These are phyloP conservation scores for Antitrichia curtipendula DNA, from an alignment of 225 moss, liverwort and hornwort genomes.

Conservation along the genomic window DNA sequence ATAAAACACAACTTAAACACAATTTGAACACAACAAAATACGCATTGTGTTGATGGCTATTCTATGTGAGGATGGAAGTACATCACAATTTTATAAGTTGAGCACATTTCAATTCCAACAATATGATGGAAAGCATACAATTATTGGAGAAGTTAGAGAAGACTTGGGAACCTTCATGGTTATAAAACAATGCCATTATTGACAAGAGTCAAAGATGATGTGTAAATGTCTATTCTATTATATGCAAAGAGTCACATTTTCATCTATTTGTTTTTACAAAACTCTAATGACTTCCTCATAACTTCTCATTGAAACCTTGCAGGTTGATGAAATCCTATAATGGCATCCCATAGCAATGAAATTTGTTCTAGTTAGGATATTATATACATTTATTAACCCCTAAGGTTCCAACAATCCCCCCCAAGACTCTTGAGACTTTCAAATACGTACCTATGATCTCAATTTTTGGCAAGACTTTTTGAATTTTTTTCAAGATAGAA, in stretches of 20 bases:
- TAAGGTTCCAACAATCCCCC: too few relatives aligned
- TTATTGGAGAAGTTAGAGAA: background rate
- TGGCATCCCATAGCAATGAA: too few relatives aligned
- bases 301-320: background rate
- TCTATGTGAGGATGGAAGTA: background rate
- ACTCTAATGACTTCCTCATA: background rate
- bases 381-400: background rate
- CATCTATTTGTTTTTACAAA: background rate
- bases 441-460: background rate
- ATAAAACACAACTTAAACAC: background rate
- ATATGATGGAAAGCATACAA: background rate
- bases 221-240: background rate
- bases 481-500: too few relatives aligned
- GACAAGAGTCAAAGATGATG: too few relatives aligned
- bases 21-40: background rate
- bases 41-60: background rate
- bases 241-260: too few relatives aligned
- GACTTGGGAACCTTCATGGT: background rate
- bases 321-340: background rate
- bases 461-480: background rate
- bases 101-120: background rate
- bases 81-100: background rate
- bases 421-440: too few relatives aligned
- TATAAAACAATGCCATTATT: background rate
- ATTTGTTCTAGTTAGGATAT: background rate